These are phyloP conservation scores for Penicillium coffeae DNA, from an alignment of 495 filamentous ascomycete genomes.

Conservation along the genomic window DNA sequence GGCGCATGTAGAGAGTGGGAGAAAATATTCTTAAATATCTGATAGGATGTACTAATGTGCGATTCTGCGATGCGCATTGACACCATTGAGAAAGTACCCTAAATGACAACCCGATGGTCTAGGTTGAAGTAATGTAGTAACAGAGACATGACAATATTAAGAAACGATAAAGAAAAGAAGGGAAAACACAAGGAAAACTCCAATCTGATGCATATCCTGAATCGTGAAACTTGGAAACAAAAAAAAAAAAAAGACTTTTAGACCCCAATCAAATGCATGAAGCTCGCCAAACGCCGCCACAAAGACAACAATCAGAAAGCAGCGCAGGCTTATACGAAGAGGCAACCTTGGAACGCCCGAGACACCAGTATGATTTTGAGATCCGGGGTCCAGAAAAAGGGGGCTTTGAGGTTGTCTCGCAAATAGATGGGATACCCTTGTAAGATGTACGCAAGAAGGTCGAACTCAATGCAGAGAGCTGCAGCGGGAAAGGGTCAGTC, in stretches of 20 bases:
- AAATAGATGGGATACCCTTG: constrained; percentile 6
- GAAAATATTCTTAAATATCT: too few relatives aligned
- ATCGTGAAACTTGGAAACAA: constrained; percentile 1
- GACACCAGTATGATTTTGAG: neutral
- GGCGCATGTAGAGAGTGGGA: too few relatives aligned
- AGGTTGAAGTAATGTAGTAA: neutral
- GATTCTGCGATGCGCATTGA: too few relatives aligned
- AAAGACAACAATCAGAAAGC: neutral
- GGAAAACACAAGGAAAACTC: constrained; percentile 12
- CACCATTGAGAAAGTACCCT: too few relatives aligned
- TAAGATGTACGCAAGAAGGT: constrained; percentile 5
- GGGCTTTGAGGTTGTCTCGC: neutral
- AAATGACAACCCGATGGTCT: neutral
- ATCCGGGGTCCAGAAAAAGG: neutral
- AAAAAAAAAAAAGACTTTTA: constrained; percentile 1
- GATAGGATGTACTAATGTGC: too few relatives aligned
- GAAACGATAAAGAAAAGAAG: constrained; percentile 1
- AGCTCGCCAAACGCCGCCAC: neutral
- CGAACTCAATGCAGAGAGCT: neutral
- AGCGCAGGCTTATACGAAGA: neutral
- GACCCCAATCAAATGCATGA: constrained; percentile 1
- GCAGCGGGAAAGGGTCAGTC: neutral
- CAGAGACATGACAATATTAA: neutral
- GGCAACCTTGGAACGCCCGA: neutral
- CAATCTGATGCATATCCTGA: constrained; percentile 5